Evolutionary conservation across 2,329 filamentous ascomycete genomes (phyloP).

Genomic region (Penicillium sp.): DNA sequence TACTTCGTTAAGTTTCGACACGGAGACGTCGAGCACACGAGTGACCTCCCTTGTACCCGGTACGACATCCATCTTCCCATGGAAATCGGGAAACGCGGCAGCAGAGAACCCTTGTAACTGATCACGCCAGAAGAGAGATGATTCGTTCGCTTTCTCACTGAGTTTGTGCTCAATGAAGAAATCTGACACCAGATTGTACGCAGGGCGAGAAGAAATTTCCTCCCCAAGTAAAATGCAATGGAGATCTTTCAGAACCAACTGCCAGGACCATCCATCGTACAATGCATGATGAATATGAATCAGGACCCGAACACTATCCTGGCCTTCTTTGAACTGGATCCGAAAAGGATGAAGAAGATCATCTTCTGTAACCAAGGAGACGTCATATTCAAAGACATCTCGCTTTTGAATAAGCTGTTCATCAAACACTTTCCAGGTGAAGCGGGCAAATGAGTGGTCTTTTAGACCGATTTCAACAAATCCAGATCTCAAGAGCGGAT

Average conservation of each 20-base stretch:
- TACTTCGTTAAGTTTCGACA: slow-evolving; percentile 35
- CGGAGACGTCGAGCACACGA: slow-evolving; percentile 36
- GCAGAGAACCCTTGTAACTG: slow-evolving; percentile 60
- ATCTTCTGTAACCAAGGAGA: slow-evolving; percentile 32
- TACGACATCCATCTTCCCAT: slow-evolving; percentile 35
- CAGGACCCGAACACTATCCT: slow-evolving; percentile 32
- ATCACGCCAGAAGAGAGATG: slow-evolving; percentile 68
- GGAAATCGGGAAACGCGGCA: slow-evolving; percentile 59
- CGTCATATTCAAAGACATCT: slow-evolving; percentile 41
- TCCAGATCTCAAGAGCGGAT: slow-evolving; percentile 71
- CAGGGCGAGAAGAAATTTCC: slow-evolving; percentile 46
- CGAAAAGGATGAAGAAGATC: slow-evolving; percentile 60
- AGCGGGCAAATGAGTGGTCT: slow-evolving; percentile 56
- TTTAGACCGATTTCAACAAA: slow-evolving; percentile 57
- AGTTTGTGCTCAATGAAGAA: slow-evolving; percentile 44
- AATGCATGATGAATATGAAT: slow-evolving; percentile 75
- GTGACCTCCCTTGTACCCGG: slow-evolving; percentile 27
- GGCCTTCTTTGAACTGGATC: slow-evolving; percentile 53
- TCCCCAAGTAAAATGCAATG: slow-evolving; percentile 48
- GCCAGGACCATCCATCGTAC: slow-evolving; percentile 92
- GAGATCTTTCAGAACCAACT: slow-evolving; percentile 70
- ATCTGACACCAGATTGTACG: slow-evolving; percentile 61
- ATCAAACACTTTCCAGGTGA: slow-evolving; percentile 61
- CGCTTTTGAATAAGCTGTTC: slow-evolving; percentile 48
- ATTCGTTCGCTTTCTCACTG: slow-evolving; percentile 38